Evolutionary conservation across 345 rosid species (phyloP), one percentile per base, ranked within the genome.

Genomic region (Stellera chamaejasme): DNA sequence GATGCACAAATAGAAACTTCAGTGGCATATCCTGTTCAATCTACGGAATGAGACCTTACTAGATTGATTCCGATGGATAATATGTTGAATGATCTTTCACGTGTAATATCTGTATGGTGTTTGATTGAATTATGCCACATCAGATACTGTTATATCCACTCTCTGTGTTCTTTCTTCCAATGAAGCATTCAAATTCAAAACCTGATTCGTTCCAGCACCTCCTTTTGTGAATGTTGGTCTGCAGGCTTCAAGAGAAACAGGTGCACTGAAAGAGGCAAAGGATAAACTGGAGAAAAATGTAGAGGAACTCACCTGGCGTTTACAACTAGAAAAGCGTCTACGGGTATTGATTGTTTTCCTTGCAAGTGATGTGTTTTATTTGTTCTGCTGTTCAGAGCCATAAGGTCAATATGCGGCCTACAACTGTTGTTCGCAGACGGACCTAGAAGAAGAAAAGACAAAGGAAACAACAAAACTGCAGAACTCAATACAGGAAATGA

Each of bases 251-350:
- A 81, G 87, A 65, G 87, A 84, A 66, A 81, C 90, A 0, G 90
- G 90, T 51, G 90, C 87, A 54, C 82, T 84, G 12, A 79, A 84
- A 75, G 90, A 81, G 65, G 90, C 90, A 56, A 84, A 84, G 68
- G 90, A 84, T 75, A 81, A 80, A 64, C 80, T 84, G 54, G 87
- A 81, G 72, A 81, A 81, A 73, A 72, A 56, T 10, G 90, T 81
- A 10, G 90, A 84, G 70, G 90, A 84, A 51, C 90, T 84, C 51
- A 81, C 90, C 52, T 84, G 82, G 81, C 87, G 90, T 55, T 72
- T 81, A 58, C 90, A 84, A 54, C 63, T 84, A 19, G 90, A 84
- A 74, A 84, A 81, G 60, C 82, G 87, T 51, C 62, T 71, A 64
- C 77, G 90, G 82, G 90, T 81, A 79, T 66, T 53, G 27, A 19